These are phyloP conservation scores for Glomus cerebriforme DNA, from an alignment of 192 early-diverging fungal genomes.

Conservation along the genomic window DNA sequence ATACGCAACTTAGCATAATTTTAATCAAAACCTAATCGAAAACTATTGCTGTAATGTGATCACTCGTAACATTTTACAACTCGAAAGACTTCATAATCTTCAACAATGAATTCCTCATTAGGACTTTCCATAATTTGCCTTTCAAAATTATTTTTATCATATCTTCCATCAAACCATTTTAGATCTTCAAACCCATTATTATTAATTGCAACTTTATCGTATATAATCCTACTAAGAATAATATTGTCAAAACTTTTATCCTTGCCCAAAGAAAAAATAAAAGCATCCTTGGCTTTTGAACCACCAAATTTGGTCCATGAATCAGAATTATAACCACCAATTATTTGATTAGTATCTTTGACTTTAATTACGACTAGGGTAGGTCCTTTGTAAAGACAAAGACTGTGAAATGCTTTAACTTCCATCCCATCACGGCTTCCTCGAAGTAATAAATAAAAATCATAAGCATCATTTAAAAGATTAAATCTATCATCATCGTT, in stretches of 20 bases:
- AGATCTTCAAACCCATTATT: background rate
- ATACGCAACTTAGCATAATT: no score
- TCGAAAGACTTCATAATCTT: background rate
- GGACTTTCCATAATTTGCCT: background rate
- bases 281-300: background rate
- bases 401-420: background rate
- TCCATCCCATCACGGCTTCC: background rate
- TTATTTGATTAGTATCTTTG: background rate
- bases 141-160: background rate
- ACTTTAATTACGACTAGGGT: background rate
- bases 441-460: background rate
- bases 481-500: background rate
- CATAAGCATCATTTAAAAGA: background rate
- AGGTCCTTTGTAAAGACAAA: background rate
- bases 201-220: constrained; percentile 6
- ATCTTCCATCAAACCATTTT: background rate
- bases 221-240: constrained; percentile 37
- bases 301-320: background rate
- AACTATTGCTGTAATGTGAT: no score
- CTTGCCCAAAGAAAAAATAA: constrained; percentile 6
- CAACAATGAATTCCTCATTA: background rate
- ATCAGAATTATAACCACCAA: constrained; percentile 8
- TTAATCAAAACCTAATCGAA: no score
- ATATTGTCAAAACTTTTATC: constrained; percentile 31
- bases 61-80: background rate